Percentiles rank a stretch among this genome's conserved stretches.
These are phyloP conservation scores for Colletotrichum sp. DNA, from an alignment of 2,329 filamentous ascomycete species.

Conservation along the genomic window DNA sequence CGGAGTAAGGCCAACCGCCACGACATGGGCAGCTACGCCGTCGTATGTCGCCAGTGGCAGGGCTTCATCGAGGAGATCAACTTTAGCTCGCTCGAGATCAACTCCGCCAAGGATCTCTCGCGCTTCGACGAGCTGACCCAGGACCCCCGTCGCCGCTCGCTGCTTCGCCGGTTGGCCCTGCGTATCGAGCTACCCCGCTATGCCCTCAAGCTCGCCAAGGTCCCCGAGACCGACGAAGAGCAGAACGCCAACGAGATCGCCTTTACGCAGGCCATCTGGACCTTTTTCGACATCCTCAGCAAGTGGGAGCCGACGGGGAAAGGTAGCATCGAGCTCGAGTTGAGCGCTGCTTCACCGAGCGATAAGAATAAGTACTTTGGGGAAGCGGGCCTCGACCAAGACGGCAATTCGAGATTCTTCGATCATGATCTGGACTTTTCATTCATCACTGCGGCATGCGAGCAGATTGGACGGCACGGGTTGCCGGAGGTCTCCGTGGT, in stretches of 20 bases:
- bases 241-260: constrained; percentile 28
- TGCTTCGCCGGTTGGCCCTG: constrained; percentile 26
- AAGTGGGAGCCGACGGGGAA: constrained; percentile 22
- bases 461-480: constrained; percentile 23
- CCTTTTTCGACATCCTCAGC: constrained; percentile 27
- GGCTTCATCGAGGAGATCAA: constrained; percentile 27
- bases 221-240: constrained; percentile 27
- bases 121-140: constrained; percentile 25
- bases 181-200: constrained; percentile 27
- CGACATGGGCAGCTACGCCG: constrained; percentile 26
- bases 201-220: constrained; percentile 11
- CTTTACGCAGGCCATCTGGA: constrained; percentile 28
- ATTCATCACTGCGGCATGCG: constrained; percentile 20
- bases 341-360: constrained; percentile 27
- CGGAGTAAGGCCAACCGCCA: constrained; percentile 3
- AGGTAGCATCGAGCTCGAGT: constrained; percentile 26
- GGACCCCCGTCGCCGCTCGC: constrained; percentile 23
- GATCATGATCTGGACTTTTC: constrained; percentile 27
- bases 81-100: constrained; percentile 26
- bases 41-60: constrained; percentile 31
- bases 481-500: constrained; percentile 25
- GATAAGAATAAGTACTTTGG: constrained; percentile 25
- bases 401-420: constrained; percentile 28
- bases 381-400: constrained; percentile 24
- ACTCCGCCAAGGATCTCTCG: constrained; percentile 20